Evolutionary conservation across 2,329 filamentous ascomycete species (phyloP).

Genomic region (Fusarium marasasianum): DNA sequence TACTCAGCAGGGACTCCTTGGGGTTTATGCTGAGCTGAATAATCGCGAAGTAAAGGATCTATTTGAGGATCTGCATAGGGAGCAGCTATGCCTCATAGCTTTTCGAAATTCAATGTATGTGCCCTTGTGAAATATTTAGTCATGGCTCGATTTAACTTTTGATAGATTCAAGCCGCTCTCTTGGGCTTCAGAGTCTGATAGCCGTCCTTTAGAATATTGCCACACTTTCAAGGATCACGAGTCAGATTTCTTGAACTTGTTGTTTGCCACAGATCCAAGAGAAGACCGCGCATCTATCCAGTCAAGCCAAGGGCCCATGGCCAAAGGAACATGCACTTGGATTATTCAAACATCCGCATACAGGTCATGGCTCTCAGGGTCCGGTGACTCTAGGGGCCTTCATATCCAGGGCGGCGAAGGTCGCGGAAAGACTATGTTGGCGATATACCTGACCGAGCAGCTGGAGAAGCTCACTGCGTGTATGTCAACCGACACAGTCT

Average conservation of each 20-base stretch:
- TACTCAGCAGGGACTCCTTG: not conserved
- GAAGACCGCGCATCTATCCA: not conserved
- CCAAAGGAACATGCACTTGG: not conserved
- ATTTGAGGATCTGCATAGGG: not conserved
- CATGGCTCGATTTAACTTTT: not conserved
- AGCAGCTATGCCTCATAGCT: not conserved
- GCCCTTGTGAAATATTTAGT: rapidly evolving
- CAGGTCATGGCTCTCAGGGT: not conserved
- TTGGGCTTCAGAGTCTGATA: not conserved
- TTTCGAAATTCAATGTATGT: not conserved
- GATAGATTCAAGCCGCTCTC: not conserved
- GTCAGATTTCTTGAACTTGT: not conserved
- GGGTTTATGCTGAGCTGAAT: not conserved
- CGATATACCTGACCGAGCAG: constrained; percentile 3
- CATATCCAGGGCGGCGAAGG: not conserved
- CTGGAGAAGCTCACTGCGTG: not conserved
- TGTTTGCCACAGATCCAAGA: constrained; percentile 8
- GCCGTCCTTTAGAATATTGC: not conserved
- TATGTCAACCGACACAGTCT: not conserved
- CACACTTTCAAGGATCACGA: not conserved
- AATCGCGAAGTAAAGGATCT: not conserved
- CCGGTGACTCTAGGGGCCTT: not conserved
- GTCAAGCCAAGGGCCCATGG: not conserved
- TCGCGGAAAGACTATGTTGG: constrained; percentile 10
- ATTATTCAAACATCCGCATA: not conserved